Evolutionary conservation across 1,284 basidiomycete species (phyloP), one percentile per base, ranked within the genome.

Genomic region (Irpex sp.): DNA sequence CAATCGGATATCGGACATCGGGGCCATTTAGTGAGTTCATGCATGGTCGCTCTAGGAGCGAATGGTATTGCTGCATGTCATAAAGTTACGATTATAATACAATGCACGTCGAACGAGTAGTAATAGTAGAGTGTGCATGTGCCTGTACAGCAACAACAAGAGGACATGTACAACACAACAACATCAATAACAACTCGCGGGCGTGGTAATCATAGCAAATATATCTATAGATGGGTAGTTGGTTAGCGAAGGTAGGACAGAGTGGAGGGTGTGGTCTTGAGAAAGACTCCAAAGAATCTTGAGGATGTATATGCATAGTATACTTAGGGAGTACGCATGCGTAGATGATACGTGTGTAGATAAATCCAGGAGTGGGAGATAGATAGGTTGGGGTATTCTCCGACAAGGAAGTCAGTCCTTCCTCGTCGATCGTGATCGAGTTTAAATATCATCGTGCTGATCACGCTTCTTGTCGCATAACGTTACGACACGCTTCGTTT

Each of bases 401-500:
- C 40, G 8, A 15, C 15, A 44, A 9, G 40, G 40, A 11, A 44
- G 8, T 44, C 15, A 44, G 8, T 11, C 11, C 11, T 11, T 44
- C 40, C 40, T 44, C 4, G 40, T 57, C 55, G 55, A 34, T 37
- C 21, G 40, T 44, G 40, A 44, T 44, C 40, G 40, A 11, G 44
- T n/a, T 57, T 51, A 58, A 38, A 15, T 55, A 44, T 65, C 65
- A 17, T 51, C 49, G 13, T 64, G 64, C 17, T 62, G 60, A 57
- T 79, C 77, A 58, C 81, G 76, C 67, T 80, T 82, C 62, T 77
- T 77, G 67, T 80, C 78, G 64, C 80, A 83, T 2, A 82, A 71
- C 49, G 75, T 72, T 48, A 84, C 73, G 59, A 82, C 77, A 52
- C 79, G 80, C 62, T 82, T 81, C 8, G 85, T 83, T 73, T 88